Conservation (phyloP, 768 basidiomycete species). For the Exidia glandulosa region DNA sequence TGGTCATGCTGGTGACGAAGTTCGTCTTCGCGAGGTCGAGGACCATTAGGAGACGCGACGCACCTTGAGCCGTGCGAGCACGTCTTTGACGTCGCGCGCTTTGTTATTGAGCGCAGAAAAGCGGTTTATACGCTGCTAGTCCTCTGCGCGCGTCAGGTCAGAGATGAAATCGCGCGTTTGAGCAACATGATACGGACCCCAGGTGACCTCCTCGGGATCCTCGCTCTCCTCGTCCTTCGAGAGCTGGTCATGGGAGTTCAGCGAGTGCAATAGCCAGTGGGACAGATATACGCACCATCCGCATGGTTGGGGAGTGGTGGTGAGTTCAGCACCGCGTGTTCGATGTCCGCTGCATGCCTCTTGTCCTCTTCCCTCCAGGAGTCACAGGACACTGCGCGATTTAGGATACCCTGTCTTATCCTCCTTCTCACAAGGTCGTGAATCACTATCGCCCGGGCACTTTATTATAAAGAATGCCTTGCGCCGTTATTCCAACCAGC, state of each 20-base stretch:
- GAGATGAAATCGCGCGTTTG: not conserved
- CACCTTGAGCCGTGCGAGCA: constrained; percentile 59
- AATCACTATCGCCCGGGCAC: no score
- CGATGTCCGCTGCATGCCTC: not conserved
- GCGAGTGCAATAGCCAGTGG: not conserved
- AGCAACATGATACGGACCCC: constrained; percentile 49
- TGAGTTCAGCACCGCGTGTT: constrained; percentile 3
- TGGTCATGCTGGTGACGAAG: constrained; percentile 79
- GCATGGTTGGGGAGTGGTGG: constrained; percentile 31
- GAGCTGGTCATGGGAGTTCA: constrained; percentile 30
- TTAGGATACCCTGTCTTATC: no score
- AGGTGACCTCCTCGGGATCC: constrained; percentile 68
- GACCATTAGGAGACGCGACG: not conserved
- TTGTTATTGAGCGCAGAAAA: constrained; percentile 89
- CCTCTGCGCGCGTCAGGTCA: constrained; percentile 35
- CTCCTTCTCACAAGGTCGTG: no score
- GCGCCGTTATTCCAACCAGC: no score
- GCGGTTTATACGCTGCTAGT: constrained; percentile 82
- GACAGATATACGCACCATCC: constrained; percentile 34
- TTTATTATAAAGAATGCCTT: no score
- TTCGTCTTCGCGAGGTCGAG: constrained; percentile 33
- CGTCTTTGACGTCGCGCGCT: constrained; percentile 58
- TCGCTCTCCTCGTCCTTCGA: constrained; percentile 68
- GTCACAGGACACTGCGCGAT: no score
- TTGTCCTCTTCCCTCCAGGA: no score